phyloP scores from a whole-genome alignment of 208 protist species.

The Trichomonas vaginalis region DNA sequence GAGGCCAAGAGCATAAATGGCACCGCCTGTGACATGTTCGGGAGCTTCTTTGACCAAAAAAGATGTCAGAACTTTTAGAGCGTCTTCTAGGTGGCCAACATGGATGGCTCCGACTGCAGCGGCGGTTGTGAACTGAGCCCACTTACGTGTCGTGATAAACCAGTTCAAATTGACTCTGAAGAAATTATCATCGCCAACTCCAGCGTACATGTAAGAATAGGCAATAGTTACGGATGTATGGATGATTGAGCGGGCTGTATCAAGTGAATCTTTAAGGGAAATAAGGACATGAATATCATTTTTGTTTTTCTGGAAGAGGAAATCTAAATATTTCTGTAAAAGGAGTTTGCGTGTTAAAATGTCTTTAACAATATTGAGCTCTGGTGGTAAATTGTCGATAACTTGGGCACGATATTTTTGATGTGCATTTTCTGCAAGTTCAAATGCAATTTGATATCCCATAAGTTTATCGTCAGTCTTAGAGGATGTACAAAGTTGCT shows the following conservation, averaged over 20 bases:
- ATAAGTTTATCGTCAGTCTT: background rate
- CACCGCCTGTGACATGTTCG: background rate
- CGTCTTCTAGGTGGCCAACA: background rate
- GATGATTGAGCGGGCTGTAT: background rate
- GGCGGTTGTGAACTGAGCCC: background rate
- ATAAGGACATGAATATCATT: background rate
- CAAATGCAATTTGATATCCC: background rate
- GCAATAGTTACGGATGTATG: background rate
- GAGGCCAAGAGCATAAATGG: background rate
- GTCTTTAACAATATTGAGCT: background rate
- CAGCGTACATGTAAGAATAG: background rate
- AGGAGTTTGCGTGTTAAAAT: background rate
- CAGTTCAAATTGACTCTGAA: background rate
- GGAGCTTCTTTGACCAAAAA: background rate
- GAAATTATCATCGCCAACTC: background rate
- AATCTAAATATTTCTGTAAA: background rate
- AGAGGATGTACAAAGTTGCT: background rate
- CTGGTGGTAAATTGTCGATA: background rate
- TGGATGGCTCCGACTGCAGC: background rate
- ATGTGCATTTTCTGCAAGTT: conserved; percentile 15
- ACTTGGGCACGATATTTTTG: background rate
- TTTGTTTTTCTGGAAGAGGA: background rate
- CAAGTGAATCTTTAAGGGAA: background rate
- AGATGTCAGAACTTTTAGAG: background rate
- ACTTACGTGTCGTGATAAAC: background rate